A percentile compares a stretch with the other conserved stretches of the same genome.
Conservation (phyloP, 371 early-diverging fungal species). For the Mortierella sp. region DNA sequence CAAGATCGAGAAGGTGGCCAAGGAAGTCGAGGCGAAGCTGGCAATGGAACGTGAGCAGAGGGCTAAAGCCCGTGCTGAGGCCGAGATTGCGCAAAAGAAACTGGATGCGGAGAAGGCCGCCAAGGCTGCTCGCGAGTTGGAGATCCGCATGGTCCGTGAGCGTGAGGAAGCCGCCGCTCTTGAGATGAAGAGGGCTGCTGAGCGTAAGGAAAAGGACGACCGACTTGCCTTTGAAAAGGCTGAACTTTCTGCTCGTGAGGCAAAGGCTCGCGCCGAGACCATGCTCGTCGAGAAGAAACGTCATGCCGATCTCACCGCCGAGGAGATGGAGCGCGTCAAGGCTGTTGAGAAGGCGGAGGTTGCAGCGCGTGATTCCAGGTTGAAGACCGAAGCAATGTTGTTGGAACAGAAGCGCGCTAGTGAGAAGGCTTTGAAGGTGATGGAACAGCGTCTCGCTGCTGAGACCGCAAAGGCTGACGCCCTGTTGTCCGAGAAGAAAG, state of each 20-base stretch:
- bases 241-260: conserved; percentile 12
- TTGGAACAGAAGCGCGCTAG: conserved; percentile 3
- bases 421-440: conserved; percentile 6
- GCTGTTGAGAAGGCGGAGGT: conserved; percentile 8
- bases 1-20: conserved; percentile 26
- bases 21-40: conserved; percentile 13
- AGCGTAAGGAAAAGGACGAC: conserved; percentile 10
- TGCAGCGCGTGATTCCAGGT: conserved; percentile 1
- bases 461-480: conserved; percentile 17
- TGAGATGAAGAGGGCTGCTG: conserved; percentile 4
- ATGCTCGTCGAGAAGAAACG: conserved; percentile 8
- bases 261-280: conserved; percentile 11
- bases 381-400: background rate
- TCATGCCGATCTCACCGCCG: conserved; percentile 6
- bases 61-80: conserved; percentile 18
- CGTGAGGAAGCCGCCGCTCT: background rate
- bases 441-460: conserved; percentile 13
- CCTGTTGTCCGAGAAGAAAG: conserved; percentile 17
- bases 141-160: background rate
- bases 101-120: background rate
- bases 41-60: background rate
- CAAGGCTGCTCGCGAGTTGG: background rate
- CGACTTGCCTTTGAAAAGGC: conserved; percentile 10
- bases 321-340: conserved; percentile 5
- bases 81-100: conserved; percentile 3